Conservation (phyloP, 805 yeast species). For the Pichia occidentalis region DNA sequence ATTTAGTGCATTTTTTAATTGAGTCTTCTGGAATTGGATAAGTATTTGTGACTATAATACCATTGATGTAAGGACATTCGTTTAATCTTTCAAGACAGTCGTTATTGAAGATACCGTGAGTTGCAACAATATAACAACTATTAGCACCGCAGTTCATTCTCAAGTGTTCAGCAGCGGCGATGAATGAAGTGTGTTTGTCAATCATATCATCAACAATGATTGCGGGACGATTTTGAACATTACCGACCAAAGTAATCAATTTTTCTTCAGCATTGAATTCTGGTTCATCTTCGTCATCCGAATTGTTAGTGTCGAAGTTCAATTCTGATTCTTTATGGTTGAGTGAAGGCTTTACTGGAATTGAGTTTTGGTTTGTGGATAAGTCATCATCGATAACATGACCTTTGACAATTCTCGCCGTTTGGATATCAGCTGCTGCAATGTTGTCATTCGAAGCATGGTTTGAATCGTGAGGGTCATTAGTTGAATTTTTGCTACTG, state of each 20-base stretch:
- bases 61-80: conserved; percentile 76
- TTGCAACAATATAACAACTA: conserved; percentile 82
- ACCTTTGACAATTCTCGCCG: conserved; percentile 94
- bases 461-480: conserved; percentile 29
- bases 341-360: conserved; percentile 16
- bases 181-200: conserved; percentile 88
- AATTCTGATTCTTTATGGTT: conserved; percentile 23
- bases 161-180: conserved; percentile 97
- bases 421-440: conserved; percentile 75
- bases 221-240: conserved; percentile 86
- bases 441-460: conserved; percentile 60
- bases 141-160: conserved; percentile 95
- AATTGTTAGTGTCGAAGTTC: conserved; percentile 64
- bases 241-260: conserved; percentile 93
- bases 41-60: conserved; percentile 91
- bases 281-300: conserved; percentile 85
- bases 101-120: conserved; percentile 92
- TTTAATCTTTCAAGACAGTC: conserved; percentile 76
- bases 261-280: conserved; percentile 61
- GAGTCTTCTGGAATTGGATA: conserved; percentile 75
- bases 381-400: conserved; percentile 85
- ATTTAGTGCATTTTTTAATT: conserved; percentile 53
- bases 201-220: conserved; percentile 95
- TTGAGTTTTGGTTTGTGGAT: conserved; percentile 6
- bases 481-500: conserved; percentile 30